phyloP scores from a whole-genome alignment of 495 filamentous ascomycete species.

The Thermochaetoides thermophila region DNA sequence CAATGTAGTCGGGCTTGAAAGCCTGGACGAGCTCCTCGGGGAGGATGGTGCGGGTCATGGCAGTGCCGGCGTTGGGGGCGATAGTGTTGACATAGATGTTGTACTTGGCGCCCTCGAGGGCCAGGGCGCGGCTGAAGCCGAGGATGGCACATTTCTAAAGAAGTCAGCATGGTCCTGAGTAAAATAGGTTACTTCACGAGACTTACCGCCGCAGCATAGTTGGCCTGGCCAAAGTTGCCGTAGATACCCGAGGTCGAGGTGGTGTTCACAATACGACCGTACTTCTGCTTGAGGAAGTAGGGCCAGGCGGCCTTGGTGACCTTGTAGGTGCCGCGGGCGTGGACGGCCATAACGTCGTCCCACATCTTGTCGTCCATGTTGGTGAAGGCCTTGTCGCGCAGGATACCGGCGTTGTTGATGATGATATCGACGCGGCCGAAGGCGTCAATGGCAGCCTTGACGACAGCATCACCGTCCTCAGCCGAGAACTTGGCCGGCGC shows the following conservation, averaged over 20 bases:
- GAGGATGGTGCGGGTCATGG: constrained; percentile 90
- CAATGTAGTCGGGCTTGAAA: constrained; percentile 98
- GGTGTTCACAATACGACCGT: constrained; percentile 91
- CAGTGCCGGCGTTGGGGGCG: constrained; percentile 90
- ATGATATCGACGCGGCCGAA: constrained; percentile 90
- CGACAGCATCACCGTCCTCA: constrained; percentile 83
- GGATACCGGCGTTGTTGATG: constrained; percentile 95
- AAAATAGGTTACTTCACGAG: background rate
- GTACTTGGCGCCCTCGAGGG: constrained; percentile 89
- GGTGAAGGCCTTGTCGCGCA: constrained; percentile 92
- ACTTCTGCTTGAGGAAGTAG: constrained; percentile 96
- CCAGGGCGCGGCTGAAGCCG: constrained; percentile 83
- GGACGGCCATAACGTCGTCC: constrained; percentile 84
- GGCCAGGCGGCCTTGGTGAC: constrained; percentile 97
- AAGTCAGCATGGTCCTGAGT: constrained; percentile 9
- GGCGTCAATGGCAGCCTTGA: constrained; percentile 84
- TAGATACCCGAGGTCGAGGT: constrained; percentile 96
- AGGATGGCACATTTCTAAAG: constrained; percentile 77
- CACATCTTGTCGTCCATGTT: constrained; percentile 95
- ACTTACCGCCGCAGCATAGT: constrained; percentile 82
- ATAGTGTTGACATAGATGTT: constrained; percentile 99
- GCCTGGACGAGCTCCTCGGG: constrained; percentile 97
- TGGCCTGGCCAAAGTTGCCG: constrained; percentile 97
- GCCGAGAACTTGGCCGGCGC: constrained; percentile 87
- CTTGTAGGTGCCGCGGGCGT: constrained; percentile 92